Conservation (phyloP, 116 monocot genomes). For the Cymodocea nodosa region DNA sequence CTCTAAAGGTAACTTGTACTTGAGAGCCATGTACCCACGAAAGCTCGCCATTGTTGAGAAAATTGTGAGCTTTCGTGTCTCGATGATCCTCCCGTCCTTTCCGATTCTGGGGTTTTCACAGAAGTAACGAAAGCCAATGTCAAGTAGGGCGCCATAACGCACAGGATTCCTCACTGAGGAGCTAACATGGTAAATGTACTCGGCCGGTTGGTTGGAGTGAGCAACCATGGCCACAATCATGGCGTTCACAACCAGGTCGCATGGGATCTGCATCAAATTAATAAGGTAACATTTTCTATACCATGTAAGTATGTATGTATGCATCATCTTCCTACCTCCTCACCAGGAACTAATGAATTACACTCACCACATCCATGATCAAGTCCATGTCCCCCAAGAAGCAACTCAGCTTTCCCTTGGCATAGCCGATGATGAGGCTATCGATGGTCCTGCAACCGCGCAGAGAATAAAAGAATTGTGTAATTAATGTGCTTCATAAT, state of each 20-base stretch:
- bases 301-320: too few species aligned
- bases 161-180: constrained; percentile 25
- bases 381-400: constrained; percentile 17
- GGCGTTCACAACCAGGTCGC: constrained; percentile 31
- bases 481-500: too few species aligned
- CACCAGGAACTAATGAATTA: neutral
- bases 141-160: neutral
- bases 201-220: constrained; percentile 11
- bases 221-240: constrained; percentile 22
- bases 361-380: constrained; percentile 25
- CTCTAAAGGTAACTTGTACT: constrained; percentile 21
- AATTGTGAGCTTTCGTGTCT: neutral
- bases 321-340: too few species aligned
- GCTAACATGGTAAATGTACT: constrained; percentile 27
- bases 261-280: constrained; percentile 19
- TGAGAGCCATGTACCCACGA: constrained; percentile 18
- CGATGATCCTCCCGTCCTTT: constrained; percentile 15
- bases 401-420: constrained; percentile 20
- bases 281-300: too few species aligned
- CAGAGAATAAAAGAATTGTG: neutral
- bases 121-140: constrained; percentile 13
- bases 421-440: constrained; percentile 28
- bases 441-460: constrained; percentile 24
- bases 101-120: constrained; percentile 8
- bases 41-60: constrained; percentile 18